Base-by-base conservation (phyloP, 2,329 filamentous ascomycete genomes). In the Cladosporium sphaerospermum region DNA sequence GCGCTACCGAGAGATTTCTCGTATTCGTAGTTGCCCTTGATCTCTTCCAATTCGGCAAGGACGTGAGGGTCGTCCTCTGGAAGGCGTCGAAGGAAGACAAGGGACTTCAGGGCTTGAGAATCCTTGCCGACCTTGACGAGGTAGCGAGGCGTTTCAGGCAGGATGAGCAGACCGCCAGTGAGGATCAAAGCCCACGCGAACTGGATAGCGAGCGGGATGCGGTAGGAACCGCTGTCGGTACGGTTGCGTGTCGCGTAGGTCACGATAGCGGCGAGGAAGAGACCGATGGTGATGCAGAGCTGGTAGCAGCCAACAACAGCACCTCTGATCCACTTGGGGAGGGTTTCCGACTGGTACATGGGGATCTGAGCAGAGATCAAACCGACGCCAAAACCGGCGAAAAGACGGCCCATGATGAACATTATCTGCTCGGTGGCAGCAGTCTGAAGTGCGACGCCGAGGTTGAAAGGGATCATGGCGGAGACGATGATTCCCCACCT, bases 21-120 rank as follows among this genome's bases (percentile, higher is more conserved):
- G 67, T 92, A 90, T 71, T 88, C 86, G 72, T 92, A 82, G 77
- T 95, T 95, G 73, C 89, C 89, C 54, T 91, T 78, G 60, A 96
- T 89, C 73, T 95, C 89, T 23, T 84, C 80, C 19, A 95, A 78
- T 73, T 96, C 89, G 57, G 82, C 75, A 13, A 64, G 55, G 3
- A 70, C 36, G 7, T 65, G 72, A 82, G 82, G 73, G 89, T 86
- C 70, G 79, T 88, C 82, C 53, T 73, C 50, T 32, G 50, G 50
- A 72, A 95, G 85, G 56, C 86, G 86, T 65, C 89, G 87, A 28
- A 95, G 81, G 52, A 77, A 80, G 45, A 81, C 13, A 8, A 69
- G 61, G 11, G 66, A 61, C 44, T 62, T 63, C 14, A 63, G 61
- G 14, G 67, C 67, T 33, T 57, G 54, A 33, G 68, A 61, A 19